Percentiles rank a stretch among this genome's conserved stretches.
Evolutionary conservation across 352 stramenopile genomes (phyloP).

Genomic region (Halophytophthora polymorphica): DNA sequence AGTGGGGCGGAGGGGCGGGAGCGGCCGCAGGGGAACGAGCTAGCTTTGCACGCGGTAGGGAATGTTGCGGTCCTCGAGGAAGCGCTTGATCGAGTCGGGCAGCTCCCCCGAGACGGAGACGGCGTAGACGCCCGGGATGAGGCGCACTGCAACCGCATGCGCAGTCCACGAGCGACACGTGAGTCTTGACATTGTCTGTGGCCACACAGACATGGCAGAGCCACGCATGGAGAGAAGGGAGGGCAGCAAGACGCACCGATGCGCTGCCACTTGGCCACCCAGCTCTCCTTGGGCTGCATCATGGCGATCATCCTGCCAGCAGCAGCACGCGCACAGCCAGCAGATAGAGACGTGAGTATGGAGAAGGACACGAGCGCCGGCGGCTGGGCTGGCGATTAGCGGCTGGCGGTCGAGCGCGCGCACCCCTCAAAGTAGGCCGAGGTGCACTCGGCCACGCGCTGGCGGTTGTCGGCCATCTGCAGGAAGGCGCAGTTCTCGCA

Average conservation of each 20-base stretch:
- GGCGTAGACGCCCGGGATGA: slow-evolving; percentile 84
- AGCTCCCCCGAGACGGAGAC: slow-evolving; percentile 85
- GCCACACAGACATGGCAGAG: no score
- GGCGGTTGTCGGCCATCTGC: slow-evolving; percentile 88
- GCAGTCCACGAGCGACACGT: not conserved
- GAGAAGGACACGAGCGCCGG: not conserved
- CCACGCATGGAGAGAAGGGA: no score
- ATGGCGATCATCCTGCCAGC: slow-evolving; percentile 79
- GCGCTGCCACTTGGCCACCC: slow-evolving; percentile 88
- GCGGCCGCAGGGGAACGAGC: not conserved
- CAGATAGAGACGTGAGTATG: not conserved
- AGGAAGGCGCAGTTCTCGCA: slow-evolving; percentile 89
- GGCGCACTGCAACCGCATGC: slow-evolving; percentile 38
- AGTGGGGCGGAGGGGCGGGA: no score
- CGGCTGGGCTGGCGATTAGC: not conserved
- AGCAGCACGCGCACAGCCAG: slow-evolving; percentile 1
- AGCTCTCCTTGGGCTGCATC: slow-evolving; percentile 88
- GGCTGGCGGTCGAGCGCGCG: not conserved
- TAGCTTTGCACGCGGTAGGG: slow-evolving; percentile 77
- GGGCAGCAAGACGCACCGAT: slow-evolving; percentile 79
- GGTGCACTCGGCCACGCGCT: slow-evolving; percentile 86
- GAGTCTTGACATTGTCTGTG: not conserved
- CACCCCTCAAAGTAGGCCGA: slow-evolving; percentile 88
- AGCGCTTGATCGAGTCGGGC: slow-evolving; percentile 86
- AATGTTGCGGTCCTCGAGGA: slow-evolving; percentile 86